Base-by-base conservation (phyloP, 225 moss, liverwort and hornwort species). In the Marchantia polymorpha region DNA sequence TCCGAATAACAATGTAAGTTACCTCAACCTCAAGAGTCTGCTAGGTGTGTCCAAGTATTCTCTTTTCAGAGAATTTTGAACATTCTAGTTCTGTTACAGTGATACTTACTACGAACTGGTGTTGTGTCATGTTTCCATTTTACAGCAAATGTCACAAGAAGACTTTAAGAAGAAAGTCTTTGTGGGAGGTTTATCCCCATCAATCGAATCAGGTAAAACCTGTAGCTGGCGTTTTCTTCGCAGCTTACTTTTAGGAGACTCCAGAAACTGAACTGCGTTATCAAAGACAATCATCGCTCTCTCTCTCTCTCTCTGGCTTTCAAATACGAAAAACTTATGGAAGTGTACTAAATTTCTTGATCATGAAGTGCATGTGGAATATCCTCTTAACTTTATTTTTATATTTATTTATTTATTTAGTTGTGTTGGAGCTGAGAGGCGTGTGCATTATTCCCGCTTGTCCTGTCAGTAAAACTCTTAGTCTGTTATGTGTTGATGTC, bases 141-240 rank as follows among this genome's bases (percentile, higher is more conserved):
- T 39, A 70, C 90, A 95, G 95, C 93, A 93, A 53, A 39, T 39
- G 39, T 69, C 71, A 59, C 87, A 90, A 46, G 97, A 99, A 81
- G 94, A 99, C 82, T 79, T 94, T 14, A 90, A 90, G 74, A 99
- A 90, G 86, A 99, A 94, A 83, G 90, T 99, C 53, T 94, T 99
- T 80, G 94, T 99, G 25, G 97, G 97, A 84, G 97, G 97, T 55
- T 85, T 99, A 82, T 91, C 93, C 78, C 89, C 97, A 79, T 94
- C 93, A 23, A 93, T 99, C 51, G 97, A 99, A 89, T 94, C 97
- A 48, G 93, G 97, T 99, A 87, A 85, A 83, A 61, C n/a, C 1
- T 61, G 39, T 39, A 39, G 39, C 39, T 39, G 39, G 39, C 39
- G n/a, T n/a, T n/a, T n/a, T n/a, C n/a, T n/a, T n/a, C 39, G 39